phyloP scores from a whole-genome alignment of 192 early-diverging fungal species.

The Chytriomyces sp. region DNA sequence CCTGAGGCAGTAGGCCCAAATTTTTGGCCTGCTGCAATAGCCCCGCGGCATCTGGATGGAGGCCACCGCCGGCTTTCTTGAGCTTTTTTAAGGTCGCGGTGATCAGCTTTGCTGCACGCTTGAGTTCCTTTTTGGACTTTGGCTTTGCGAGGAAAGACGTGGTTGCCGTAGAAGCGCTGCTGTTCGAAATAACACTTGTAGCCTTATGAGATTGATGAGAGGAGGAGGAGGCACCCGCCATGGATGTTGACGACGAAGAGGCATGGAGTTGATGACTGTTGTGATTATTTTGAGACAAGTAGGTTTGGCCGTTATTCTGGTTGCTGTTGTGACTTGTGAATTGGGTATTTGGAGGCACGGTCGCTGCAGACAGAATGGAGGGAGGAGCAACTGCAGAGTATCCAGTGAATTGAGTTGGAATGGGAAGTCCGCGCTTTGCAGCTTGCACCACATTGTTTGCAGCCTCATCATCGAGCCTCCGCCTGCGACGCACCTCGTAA shows the following conservation, averaged over 20 bases:
- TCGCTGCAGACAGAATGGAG: background rate
- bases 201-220: background rate
- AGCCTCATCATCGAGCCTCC: constrained; percentile 21
- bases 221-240: background rate
- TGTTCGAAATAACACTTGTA: background rate
- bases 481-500: constrained; percentile 5
- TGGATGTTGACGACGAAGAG: background rate
- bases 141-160: constrained; percentile 3
- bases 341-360: too few species aligned
- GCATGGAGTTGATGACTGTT: too few species aligned
- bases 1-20: constrained; percentile 4
- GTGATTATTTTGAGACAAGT: too few species aligned
- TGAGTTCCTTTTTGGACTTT: constrained; percentile 21
- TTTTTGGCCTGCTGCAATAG: constrained; percentile 21
- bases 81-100: constrained; percentile 18
- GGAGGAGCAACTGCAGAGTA: background rate
- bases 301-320: too few species aligned
- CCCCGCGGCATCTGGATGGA: constrained; percentile 2
- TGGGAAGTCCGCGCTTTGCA: background rate
- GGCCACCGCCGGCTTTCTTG: constrained; percentile 5
- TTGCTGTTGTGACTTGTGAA: too few species aligned
- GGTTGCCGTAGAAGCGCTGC: background rate
- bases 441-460: constrained; percentile 7
- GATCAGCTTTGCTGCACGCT: constrained; percentile 16
- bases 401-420: background rate